A percentile compares a stretch with the other conserved stretches of the same genome.
Evolutionary conservation across 768 basidiomycete species (phyloP).

Genomic region (Xerocomellus chrysenteron): DNA sequence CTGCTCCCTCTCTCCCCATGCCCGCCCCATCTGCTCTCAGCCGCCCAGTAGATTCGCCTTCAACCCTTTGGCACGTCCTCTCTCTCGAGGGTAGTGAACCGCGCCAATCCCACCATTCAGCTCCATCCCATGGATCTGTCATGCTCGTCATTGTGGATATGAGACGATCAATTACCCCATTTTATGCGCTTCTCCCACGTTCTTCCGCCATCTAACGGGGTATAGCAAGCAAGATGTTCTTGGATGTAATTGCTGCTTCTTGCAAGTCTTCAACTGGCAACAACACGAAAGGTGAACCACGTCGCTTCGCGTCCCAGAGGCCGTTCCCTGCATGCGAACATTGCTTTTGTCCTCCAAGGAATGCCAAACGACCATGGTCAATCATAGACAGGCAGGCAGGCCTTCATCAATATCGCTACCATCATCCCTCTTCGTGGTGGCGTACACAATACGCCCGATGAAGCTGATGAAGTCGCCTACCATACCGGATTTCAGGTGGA

Average conservation of each 20-base stretch:
- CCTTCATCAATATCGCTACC: constrained; percentile 83
- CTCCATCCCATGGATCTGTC: constrained; percentile 92
- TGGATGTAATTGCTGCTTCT: constrained; percentile 88
- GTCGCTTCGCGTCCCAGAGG: constrained; percentile 63
- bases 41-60: constrained; percentile 78
- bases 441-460: constrained; percentile 42
- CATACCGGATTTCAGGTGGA: constrained; percentile 97
- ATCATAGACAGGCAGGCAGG: constrained; percentile 83
- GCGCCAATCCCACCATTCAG: constrained; percentile 69
- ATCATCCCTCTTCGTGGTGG: constrained; percentile 83
- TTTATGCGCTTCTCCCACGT: constrained; percentile 87
- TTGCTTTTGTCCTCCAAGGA: constrained; percentile 74
- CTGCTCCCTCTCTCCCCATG: constrained; percentile 4
- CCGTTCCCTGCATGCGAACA: constrained; percentile 67
- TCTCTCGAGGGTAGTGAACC: constrained; percentile 70
- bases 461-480: constrained; percentile 72
- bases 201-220: constrained; percentile 67
- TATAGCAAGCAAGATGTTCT: constrained; percentile 75
- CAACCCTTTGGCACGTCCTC: constrained; percentile 83
- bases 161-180: constrained; percentile 79
- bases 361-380: constrained; percentile 83
- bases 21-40: constrained; percentile 33
- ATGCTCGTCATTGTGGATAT: constrained; percentile 88
- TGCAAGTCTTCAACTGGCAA: constrained; percentile 72
- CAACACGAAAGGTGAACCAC: constrained; percentile 49